phyloP scores from a whole-genome alignment of 768 basidiomycete species.

The Porphyrellus cyaneotinctus region DNA sequence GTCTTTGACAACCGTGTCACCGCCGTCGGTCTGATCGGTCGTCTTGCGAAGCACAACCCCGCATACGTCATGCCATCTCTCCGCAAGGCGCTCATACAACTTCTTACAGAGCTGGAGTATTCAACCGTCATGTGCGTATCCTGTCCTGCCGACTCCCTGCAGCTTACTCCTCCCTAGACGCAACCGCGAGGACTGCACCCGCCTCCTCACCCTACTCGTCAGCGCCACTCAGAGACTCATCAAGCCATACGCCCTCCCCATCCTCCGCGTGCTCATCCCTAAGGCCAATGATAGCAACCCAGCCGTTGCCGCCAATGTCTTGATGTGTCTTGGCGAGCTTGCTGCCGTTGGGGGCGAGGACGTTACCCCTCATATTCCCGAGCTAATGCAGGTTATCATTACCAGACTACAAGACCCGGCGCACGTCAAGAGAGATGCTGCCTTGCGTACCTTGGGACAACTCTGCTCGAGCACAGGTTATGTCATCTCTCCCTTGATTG shows the following conservation, averaged over 20 bases:
- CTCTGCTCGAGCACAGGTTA: conserved; percentile 94
- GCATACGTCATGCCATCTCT: conserved; percentile 98
- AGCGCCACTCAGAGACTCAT: conserved; percentile 91
- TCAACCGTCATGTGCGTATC: conserved; percentile 76
- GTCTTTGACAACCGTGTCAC: conserved; percentile 89
- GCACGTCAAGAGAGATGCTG: conserved; percentile 86
- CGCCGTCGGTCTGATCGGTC: conserved; percentile 89
- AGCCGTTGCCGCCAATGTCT: conserved; percentile 85
- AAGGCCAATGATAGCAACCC: conserved; percentile 86
- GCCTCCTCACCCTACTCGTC: conserved; percentile 82
- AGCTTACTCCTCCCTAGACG: conserved; percentile 45
- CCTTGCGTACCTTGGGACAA: conserved; percentile 90
- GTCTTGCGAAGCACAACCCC: conserved; percentile 91
- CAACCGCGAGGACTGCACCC: conserved; percentile 88
- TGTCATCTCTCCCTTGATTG: conserved; percentile 85
- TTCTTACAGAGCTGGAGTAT: conserved; percentile 95
- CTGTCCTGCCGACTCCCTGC: not conserved
- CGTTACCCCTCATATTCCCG: conserved; percentile 73
- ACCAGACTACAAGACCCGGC: conserved; percentile 87
- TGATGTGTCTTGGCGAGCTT: conserved; percentile 93
- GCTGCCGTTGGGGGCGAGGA: conserved; percentile 93
- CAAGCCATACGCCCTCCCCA: conserved; percentile 91
- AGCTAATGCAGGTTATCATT: conserved; percentile 89
- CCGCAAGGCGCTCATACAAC: conserved; percentile 91
- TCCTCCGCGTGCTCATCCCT: conserved; percentile 86